A percentile compares a stretch with the other conserved stretches of the same genome.
Evolutionary conservation across 2,329 filamentous ascomycete species (phyloP).

Genomic region (Epicoccum sorghinum): DNA sequence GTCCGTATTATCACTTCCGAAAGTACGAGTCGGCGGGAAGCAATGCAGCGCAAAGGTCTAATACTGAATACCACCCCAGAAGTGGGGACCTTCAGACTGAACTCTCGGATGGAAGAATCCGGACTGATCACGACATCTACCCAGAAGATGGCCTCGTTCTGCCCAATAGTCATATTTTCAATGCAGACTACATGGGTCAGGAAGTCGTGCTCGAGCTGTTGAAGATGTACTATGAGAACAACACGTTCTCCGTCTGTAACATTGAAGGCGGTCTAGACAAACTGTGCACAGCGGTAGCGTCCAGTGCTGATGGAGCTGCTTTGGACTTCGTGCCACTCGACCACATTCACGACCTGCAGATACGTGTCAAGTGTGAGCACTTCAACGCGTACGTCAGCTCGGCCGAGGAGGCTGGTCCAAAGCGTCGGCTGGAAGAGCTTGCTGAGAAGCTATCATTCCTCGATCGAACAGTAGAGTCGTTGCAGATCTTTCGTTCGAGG

Average conservation of each 20-base stretch:
- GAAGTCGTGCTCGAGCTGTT: conserved; percentile 20
- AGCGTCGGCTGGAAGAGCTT: neutral
- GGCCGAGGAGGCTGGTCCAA: neutral
- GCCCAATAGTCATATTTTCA: conserved; percentile 28
- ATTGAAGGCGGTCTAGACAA: conserved; percentile 21
- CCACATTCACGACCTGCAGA: conserved; percentile 26
- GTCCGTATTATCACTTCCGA: conserved; percentile 32
- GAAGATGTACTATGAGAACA: conserved; percentile 26
- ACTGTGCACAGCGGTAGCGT: conserved; percentile 7
- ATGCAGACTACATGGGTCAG: conserved; percentile 25
- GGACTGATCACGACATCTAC: conserved; percentile 26
- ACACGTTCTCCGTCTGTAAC: conserved; percentile 33
- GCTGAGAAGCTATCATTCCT: neutral
- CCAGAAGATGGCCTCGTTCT: conserved; percentile 25
- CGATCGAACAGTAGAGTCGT: conserved; percentile 2
- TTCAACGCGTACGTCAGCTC: neutral
- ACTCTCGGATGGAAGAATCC: conserved; percentile 25
- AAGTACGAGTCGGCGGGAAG: conserved; percentile 13
- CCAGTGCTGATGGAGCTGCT: neutral
- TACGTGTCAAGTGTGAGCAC: conserved; percentile 34
- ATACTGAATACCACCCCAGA: conserved; percentile 1
- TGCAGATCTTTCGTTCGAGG: neutral
- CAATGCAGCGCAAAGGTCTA: neutral
- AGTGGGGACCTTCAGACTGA: conserved; percentile 1
- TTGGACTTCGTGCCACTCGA: conserved; percentile 18